Evolutionary conservation across 2,329 filamentous ascomycete species (phyloP), one percentile per base, ranked within the genome.

Genomic region (Ciborinia camelliae): DNA sequence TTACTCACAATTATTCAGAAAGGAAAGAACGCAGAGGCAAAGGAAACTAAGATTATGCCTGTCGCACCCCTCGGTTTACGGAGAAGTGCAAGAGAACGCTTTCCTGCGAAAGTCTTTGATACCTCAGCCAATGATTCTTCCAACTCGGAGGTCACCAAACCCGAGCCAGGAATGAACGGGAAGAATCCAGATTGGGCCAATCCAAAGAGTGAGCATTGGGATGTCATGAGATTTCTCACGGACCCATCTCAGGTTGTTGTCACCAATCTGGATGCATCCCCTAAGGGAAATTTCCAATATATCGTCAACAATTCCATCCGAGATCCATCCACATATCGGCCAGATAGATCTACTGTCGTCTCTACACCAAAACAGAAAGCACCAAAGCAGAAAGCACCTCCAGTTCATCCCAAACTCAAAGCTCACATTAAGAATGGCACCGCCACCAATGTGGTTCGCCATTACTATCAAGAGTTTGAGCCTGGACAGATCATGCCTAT

Each of bases 321-420:
- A 15, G 35, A 63, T 30, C 15, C 54, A 14, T 14, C 15, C 5
- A 23, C 43, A 18, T 63, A 63, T 50, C 62, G 62, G 35, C 62
- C 52, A 0, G 52, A 63, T 2, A 47, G 26, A n/a, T 62, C 32
- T 26, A 52, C 15, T 26, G 12, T 41, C 18, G 35, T 43, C 35
- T 18, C 30, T 30, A 26, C 15, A 23, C 15, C 50, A n/a, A 55
- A 23, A 26, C 20, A 53, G 4, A 35, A 41, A 65, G 28, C 32
- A 14, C 32, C 26, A n/a, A 55, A 23, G n/a, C 20, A 53, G 4
- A 35, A 41, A 65, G 28, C 32, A 14, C 32, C 26, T 18, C 30
- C 20, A n/a, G 57, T 54, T 37, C 72, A 74, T 55, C 73, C 73
- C 14, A 72, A 67, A 32, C 59, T 73, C 15, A 52, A 45, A 20